Evolutionary conservation across 192 early-diverging fungal genomes (phyloP).

Genomic region (Podila verticillata): DNA sequence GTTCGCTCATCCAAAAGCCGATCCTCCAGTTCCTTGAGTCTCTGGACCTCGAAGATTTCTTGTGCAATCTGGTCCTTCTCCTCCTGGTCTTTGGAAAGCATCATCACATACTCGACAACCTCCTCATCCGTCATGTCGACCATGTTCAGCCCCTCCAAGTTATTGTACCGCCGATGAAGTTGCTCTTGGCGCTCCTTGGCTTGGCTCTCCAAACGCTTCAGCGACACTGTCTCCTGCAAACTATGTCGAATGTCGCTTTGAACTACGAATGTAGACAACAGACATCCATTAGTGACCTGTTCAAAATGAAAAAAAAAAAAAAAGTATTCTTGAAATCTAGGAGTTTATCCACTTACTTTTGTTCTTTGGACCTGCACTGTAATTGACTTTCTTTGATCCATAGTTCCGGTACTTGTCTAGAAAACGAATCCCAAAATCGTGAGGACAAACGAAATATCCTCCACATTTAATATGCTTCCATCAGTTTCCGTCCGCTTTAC

Average conservation of each 20-base stretch:
- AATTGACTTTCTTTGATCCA: slow-evolving; percentile 21
- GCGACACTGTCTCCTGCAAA: slow-evolving; percentile 29
- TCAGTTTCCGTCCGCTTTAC: background rate
- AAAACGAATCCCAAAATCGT: background rate
- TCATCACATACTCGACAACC: slow-evolving; percentile 64
- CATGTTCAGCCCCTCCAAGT: slow-evolving; percentile 51
- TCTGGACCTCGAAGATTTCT: slow-evolving; percentile 18
- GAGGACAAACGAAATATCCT: background rate
- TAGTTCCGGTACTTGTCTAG: slow-evolving; percentile 30
- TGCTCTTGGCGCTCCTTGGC: slow-evolving; percentile 38
- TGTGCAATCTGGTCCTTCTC: slow-evolving; percentile 12
- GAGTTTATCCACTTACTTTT: slow-evolving; percentile 4
- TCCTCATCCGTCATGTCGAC: slow-evolving; percentile 64
- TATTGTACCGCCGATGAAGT: slow-evolving; percentile 37
- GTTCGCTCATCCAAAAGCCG: background rate
- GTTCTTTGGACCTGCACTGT: slow-evolving; percentile 43
- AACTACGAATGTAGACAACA: background rate
- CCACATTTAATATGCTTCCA: no score
- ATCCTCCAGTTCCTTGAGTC: slow-evolving; percentile 16
- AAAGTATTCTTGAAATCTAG: no score
- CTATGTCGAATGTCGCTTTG: slow-evolving; percentile 44
- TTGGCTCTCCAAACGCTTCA: slow-evolving; percentile 21
- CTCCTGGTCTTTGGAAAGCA: slow-evolving; percentile 55
- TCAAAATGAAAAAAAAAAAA: background rate
- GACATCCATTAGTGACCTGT: no score